Percentiles rank a stretch among this genome's conserved stretches.
Evolutionary conservation across 2,329 filamentous ascomycete species (phyloP).

Genomic region (Trichoderma lentiforme): DNA sequence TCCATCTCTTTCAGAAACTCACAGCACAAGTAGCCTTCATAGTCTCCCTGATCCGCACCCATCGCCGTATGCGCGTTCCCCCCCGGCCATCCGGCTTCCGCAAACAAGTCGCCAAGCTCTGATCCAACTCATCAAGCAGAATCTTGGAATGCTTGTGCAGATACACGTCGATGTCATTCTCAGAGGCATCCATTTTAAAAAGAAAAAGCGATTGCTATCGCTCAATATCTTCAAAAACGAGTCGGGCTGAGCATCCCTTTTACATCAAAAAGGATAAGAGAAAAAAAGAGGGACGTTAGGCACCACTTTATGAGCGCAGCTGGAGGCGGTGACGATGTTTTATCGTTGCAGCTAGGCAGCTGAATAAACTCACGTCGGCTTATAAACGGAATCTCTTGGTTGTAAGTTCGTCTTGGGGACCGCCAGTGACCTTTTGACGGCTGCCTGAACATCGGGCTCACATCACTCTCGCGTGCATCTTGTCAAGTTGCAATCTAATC

Average conservation of each 20-base stretch:
- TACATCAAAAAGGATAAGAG: not conserved
- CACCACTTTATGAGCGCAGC: slow-evolving; percentile 1
- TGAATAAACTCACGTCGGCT: not conserved
- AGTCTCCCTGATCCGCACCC: slow-evolving; percentile 50
- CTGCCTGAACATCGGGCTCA: not conserved
- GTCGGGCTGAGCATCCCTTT: not conserved
- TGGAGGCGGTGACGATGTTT: not conserved
- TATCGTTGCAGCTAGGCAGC: not conserved
- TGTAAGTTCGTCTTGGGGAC: not conserved
- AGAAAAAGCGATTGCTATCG: not conserved
- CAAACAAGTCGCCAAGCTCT: slow-evolving; percentile 50
- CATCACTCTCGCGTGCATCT: not conserved
- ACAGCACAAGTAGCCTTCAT: slow-evolving; percentile 48
- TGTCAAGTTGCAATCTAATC: not conserved
- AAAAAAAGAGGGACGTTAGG: slow-evolving; percentile 4
- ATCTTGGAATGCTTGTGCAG: slow-evolving; percentile 59
- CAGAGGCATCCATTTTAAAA: slow-evolving; percentile 54
- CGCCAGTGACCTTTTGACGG: not conserved
- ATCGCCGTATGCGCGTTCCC: slow-evolving; percentile 41
- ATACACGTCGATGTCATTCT: slow-evolving; percentile 59
- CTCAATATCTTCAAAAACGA: not conserved
- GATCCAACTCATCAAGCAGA: slow-evolving; percentile 57
- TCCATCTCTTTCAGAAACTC: slow-evolving; percentile 16
- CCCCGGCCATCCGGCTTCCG: slow-evolving; percentile 49
- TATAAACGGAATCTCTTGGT: not conserved